Evolutionary conservation across 148 eudicot species (phyloP).

Genomic region (Polygonum maritimum): DNA sequence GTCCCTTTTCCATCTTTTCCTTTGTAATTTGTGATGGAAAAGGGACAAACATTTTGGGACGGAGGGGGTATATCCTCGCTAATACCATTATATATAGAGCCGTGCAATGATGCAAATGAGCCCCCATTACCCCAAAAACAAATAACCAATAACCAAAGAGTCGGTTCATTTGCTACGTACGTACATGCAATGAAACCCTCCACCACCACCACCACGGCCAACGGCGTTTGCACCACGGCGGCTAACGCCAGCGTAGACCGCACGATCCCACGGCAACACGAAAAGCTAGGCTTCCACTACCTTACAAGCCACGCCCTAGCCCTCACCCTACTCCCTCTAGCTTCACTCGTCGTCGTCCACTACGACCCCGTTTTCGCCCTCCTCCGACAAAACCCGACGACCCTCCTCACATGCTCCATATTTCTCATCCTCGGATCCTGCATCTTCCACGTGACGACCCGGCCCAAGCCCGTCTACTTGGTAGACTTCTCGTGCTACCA

Average conservation of each 20-base stretch:
- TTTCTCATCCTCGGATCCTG: neutral
- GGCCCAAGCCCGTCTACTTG: slow-evolving; percentile 1
- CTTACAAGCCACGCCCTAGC: neutral
- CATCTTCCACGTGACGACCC: neutral
- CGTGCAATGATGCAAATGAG: neutral
- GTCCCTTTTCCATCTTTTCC: too few species aligned
- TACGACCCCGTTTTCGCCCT: neutral
- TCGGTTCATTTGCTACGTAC: too few species aligned
- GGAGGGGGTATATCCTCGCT: too few species aligned
- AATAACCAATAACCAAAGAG: neutral
- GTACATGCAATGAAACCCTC: neutral
- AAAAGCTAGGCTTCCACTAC: neutral
- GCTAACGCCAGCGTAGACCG: neutral
- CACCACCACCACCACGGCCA: neutral
- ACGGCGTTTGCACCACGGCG: neutral
- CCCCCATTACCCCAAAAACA: neutral
- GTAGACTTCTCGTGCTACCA: slow-evolving; percentile 6
- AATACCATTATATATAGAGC: neutral
- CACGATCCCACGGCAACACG: neutral
- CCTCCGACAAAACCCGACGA: neutral
- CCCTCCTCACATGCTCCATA: neutral
- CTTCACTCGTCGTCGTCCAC: neutral
- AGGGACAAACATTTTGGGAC: too few species aligned
- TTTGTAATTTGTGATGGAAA: too few species aligned
- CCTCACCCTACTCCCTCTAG: neutral